A percentile compares a stretch with the other conserved stretches of the same genome.
Conservation (phyloP, 2,329 filamentous ascomycete genomes). For the Phialophora expanda region DNA sequence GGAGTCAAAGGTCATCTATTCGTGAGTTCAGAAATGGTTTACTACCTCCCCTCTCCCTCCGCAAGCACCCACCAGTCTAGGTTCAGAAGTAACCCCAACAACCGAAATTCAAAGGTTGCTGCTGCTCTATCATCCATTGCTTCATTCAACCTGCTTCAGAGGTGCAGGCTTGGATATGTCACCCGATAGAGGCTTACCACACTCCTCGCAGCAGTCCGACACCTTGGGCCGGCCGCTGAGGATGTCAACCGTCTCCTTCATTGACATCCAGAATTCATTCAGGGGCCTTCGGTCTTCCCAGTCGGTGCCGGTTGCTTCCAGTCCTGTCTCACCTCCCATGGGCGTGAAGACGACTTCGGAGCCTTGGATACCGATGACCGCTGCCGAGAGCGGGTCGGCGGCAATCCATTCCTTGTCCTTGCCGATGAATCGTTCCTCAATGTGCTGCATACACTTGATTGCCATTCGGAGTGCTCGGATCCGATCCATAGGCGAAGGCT, state of each 20-base stretch:
- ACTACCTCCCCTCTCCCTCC: neutral
- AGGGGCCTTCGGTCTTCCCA: constrained; percentile 88
- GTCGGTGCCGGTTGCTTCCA: constrained; percentile 87
- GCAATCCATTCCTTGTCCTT: constrained; percentile 71
- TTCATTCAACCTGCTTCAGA: constrained; percentile 9
- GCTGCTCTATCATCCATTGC: neutral
- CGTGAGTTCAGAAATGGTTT: neutral
- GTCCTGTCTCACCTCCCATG: constrained; percentile 65
- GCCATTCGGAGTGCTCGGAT: constrained; percentile 89
- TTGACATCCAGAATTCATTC: constrained; percentile 79
- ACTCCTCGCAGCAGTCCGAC: constrained; percentile 37
- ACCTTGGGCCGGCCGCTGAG: constrained; percentile 71
- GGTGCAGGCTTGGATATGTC: constrained; percentile 10
- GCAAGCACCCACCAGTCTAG: neutral
- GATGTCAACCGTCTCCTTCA: constrained; percentile 83
- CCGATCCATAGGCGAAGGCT: constrained; percentile 93
- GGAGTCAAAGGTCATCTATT: neutral
- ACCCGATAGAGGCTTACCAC: constrained; percentile 33
- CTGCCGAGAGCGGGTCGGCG: constrained; percentile 72
- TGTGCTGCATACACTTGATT: constrained; percentile 90
- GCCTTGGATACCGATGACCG: constrained; percentile 91
- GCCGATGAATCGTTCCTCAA: constrained; percentile 73
- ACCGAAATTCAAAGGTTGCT: neutral
- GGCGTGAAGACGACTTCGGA: constrained; percentile 85
- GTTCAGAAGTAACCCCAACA: neutral